Conservation (phyloP, 2,329 filamentous ascomycete species). For the Colletotrichum plurivorum region DNA sequence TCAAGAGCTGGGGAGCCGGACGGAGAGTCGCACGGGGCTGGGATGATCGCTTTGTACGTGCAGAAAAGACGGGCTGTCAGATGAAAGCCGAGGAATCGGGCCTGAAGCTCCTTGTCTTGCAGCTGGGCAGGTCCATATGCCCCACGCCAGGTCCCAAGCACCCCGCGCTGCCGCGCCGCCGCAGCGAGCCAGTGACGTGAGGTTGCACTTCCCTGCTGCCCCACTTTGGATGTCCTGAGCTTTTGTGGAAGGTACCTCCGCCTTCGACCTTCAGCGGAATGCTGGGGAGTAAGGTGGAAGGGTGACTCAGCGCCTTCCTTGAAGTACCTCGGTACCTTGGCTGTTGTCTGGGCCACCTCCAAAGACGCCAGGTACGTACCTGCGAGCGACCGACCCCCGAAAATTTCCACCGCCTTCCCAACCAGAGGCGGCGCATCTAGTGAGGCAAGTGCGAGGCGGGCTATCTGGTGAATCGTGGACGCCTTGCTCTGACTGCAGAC, state of each 20-base stretch:
- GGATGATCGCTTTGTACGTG: conserved; percentile 36
- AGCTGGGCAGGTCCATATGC: conserved; percentile 37
- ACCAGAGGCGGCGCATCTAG: conserved; percentile 20
- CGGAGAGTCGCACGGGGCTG: conserved; percentile 28
- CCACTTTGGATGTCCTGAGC: conserved; percentile 22
- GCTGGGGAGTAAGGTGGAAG: too few relatives aligned
- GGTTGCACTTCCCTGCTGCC: conserved; percentile 11
- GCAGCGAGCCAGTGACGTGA: conserved; percentile 21
- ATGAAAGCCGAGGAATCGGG: conserved; percentile 39
- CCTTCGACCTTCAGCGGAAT: too few relatives aligned
- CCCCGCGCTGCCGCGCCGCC: conserved; percentile 30
- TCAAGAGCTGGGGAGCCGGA: conserved; percentile 5
- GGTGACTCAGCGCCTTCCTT: too few relatives aligned
- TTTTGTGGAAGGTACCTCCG: conserved; percentile 14
- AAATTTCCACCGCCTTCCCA: conserved; percentile 39
- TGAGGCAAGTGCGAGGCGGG: conserved; percentile 25
- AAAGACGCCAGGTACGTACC: conserved; percentile 32
- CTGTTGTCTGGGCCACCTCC: neutral
- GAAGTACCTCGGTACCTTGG: too few relatives aligned
- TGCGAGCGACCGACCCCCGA: conserved; percentile 8
- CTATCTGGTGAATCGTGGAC: conserved; percentile 13
- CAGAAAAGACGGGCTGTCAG: conserved; percentile 38
- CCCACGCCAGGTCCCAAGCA: conserved; percentile 38
- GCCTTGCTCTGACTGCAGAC: conserved; percentile 17
- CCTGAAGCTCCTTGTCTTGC: conserved; percentile 40